Evolutionary conservation across 2,329 filamentous ascomycete species (phyloP).

Genomic region (Metarhizium anisopliae): DNA sequence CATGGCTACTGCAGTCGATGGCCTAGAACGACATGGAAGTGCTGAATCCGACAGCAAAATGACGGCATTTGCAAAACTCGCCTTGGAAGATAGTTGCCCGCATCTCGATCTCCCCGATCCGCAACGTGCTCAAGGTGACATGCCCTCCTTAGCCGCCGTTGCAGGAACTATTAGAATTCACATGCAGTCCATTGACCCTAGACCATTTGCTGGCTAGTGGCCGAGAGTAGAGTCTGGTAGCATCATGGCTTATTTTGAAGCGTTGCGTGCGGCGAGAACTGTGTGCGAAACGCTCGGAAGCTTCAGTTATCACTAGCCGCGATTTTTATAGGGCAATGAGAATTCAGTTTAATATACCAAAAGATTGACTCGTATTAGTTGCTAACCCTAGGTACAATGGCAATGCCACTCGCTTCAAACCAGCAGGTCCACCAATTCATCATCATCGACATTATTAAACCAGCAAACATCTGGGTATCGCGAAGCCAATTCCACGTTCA

Average conservation of each 20-base stretch:
- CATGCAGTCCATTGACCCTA: background rate
- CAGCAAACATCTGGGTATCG: background rate
- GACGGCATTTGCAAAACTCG: background rate
- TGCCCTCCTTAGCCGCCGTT: background rate
- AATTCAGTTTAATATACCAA: no score
- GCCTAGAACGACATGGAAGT: background rate
- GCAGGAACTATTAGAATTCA: background rate
- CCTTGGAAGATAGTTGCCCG: background rate
- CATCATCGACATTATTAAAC: background rate
- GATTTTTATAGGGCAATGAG: no score
- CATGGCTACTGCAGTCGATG: background rate
- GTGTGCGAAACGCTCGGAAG: no score
- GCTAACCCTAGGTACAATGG: background rate
- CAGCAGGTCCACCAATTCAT: background rate
- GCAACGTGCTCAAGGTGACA: background rate
- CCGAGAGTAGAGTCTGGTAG: background rate
- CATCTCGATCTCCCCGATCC: conserved; percentile 2
- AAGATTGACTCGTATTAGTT: background rate
- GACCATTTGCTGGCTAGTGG: background rate
- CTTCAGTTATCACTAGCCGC: no score
- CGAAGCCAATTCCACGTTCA: background rate
- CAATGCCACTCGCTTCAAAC: background rate
- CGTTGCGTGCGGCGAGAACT: no score
- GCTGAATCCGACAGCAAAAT: background rate
- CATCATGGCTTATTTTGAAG: no score